Evolutionary conservation across 345 rosid genomes (phyloP), one percentile per base, ranked within the genome.

Genomic region (Lepidium aucheri): DNA sequence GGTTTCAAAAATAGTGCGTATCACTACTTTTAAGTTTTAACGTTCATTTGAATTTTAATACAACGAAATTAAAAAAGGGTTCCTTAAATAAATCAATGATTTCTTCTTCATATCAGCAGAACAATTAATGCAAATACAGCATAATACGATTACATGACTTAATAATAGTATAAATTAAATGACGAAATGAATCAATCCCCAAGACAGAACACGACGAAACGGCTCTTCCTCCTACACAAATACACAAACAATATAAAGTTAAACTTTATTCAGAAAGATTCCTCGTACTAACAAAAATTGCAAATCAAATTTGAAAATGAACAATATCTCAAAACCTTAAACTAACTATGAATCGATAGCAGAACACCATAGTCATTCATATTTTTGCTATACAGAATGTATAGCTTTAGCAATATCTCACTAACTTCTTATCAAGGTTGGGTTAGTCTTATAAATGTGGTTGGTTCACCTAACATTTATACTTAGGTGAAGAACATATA

Each of bases 131-230:
- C 13, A 49, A 49, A 49, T 63, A 55, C 76, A 64, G 42, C 60
- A 70, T 7, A 18, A 43, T 26, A 26, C 30, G 8, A 42, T 33
- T 43, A 60, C 2, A 50, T 50, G 57, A 49, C 51, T 49, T 47
- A 4, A 66, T 40, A 59, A 65, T 20, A n/a, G n/a, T 39, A 58
- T 24, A 52, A 40, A 64, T 58, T 7, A 64, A 65, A 56, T 47
- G 71, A 72, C 51, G 67, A 58, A 65, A 72, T 58, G 67, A 58
- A 65, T 56, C 54, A 33, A 30, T 72, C 42, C 41, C 49, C 51
- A 33, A 15, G 51, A 28, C 30, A 46, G 24, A 38, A 11, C 32
- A 42, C 61, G 61, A 42, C 20, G 46, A 72, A 39, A 22, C 53
- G 34, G 53, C 53, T 56, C 53, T 42, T 65, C 53, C 64, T 56